Evolutionary conservation across 768 basidiomycete genomes (phyloP).

Genomic region (Termitomyces sp.): DNA sequence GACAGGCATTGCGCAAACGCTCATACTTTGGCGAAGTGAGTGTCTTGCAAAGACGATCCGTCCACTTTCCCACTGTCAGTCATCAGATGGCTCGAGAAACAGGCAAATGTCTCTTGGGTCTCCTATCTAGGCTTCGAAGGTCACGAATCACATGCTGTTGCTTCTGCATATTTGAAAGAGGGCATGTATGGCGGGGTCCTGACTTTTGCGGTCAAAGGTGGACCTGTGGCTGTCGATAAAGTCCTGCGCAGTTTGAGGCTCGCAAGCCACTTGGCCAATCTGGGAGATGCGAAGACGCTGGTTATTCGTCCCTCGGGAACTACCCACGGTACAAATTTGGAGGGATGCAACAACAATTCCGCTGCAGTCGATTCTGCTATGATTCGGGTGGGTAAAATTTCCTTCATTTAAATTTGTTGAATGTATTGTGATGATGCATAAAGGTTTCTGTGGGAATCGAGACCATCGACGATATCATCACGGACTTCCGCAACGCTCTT

Average conservation of each 20-base stretch:
- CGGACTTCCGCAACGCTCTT: neutral
- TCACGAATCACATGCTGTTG: neutral
- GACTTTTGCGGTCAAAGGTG: neutral
- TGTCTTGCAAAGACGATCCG: neutral
- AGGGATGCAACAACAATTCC: neutral
- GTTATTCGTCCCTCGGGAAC: slow-evolving; percentile 5
- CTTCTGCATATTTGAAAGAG: neutral
- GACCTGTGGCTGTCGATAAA: neutral
- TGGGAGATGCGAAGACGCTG: slow-evolving; percentile 2
- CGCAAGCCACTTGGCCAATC: neutral
- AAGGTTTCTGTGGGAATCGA: slow-evolving; percentile 3
- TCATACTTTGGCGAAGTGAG: slow-evolving; percentile 40
- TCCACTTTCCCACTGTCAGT: neutral
- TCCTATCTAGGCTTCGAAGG: neutral
- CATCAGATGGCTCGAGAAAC: neutral
- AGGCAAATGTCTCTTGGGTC: neutral
- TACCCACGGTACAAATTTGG: slow-evolving; percentile 3
- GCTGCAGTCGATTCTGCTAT: neutral
- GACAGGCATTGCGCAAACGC: slow-evolving; percentile 50
- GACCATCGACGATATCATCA: neutral
- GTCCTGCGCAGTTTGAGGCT: neutral
- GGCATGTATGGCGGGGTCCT: neutral
- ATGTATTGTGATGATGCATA: neutral
- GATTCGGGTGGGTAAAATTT: slow-evolving; percentile 3
- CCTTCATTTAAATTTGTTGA: neutral